Percentiles rank a stretch among this genome's conserved stretches.
These are phyloP conservation scores for Pseudogymnoascus sp. DNA, from an alignment of 2,329 filamentous ascomycete genomes.

Conservation along the genomic window DNA sequence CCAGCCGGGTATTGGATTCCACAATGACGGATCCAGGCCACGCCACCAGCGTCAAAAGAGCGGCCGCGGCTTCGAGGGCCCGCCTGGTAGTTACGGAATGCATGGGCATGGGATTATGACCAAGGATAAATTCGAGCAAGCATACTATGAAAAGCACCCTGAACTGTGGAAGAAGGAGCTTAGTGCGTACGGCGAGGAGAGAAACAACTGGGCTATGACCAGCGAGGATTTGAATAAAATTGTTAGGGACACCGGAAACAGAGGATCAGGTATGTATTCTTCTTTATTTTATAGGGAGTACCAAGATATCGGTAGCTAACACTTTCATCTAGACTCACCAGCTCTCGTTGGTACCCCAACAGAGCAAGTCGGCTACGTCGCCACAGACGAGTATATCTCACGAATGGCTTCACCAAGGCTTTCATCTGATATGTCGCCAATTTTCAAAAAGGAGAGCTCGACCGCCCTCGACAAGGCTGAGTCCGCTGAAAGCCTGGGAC, in stretches of 20 bases:
- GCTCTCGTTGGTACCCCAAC: conserved; percentile 67
- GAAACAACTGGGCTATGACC: conserved; percentile 71
- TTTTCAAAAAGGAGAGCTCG: neutral
- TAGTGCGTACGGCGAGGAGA: conserved; percentile 47
- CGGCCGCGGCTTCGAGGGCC: conserved; percentile 59
- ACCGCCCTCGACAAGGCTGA: conserved; percentile 30
- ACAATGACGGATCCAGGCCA: conserved; percentile 41
- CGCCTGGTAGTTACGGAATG: conserved; percentile 85
- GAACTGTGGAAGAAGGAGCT: conserved; percentile 68
- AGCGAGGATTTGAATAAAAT: conserved; percentile 86
- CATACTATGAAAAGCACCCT: conserved; percentile 89
- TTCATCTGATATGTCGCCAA: conserved; percentile 29
- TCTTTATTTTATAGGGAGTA: conserved; percentile 14
- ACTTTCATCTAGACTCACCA: conserved; percentile 47
- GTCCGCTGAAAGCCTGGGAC: conserved; percentile 35
- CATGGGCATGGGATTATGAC: conserved; percentile 75
- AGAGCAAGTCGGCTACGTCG: conserved; percentile 84
- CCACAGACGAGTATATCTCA: conserved; percentile 73
- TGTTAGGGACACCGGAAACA: conserved; percentile 60
- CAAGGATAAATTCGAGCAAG: conserved; percentile 77
- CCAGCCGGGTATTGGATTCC: conserved; percentile 37
- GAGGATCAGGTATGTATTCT: conserved; percentile 40
- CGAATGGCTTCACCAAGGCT: conserved; percentile 64
- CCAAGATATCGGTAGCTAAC: conserved; percentile 16
- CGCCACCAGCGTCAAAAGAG: conserved; percentile 66